A percentile compares a stretch with the other conserved stretches of the same genome.
Evolutionary conservation across 345 rosid genomes (phyloP).

Genomic region (Durio zibethinus): DNA sequence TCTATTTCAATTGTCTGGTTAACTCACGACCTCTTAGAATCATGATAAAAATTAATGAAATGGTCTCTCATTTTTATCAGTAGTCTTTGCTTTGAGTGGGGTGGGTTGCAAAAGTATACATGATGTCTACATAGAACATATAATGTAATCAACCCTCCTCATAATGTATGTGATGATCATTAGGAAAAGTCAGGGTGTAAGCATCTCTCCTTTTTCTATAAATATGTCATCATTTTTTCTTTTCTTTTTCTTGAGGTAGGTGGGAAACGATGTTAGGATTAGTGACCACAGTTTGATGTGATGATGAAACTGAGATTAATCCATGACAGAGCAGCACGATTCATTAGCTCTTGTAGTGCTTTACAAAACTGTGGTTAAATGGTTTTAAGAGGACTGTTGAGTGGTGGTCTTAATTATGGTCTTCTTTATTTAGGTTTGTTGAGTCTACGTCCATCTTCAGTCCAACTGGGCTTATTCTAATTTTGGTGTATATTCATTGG

Average conservation of each 20-base stretch:
- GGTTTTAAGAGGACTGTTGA: not conserved
- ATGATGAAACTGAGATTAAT: constrained; percentile 2
- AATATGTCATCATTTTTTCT: not conserved
- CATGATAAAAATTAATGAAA: not conserved
- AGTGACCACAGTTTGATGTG: not conserved
- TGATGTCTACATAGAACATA: not conserved
- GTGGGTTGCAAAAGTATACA: not conserved
- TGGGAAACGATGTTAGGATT: not conserved
- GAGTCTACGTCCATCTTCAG: not conserved
- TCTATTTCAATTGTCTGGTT: not conserved
- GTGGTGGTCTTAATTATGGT: not conserved
- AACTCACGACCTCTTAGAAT: not conserved
- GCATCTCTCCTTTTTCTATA: not conserved
- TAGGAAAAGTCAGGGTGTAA: not conserved
- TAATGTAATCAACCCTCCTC: not conserved
- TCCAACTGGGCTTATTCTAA: not conserved
- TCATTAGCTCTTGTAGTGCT: not conserved
- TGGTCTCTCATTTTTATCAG: not conserved
- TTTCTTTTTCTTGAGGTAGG: not conserved
- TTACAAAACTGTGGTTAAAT: not conserved
- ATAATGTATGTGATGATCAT: not conserved
- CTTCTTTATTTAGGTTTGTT: not conserved
- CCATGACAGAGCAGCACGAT: not conserved
- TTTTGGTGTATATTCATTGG: not conserved
- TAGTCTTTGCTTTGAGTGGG: not conserved